phyloP scores from a whole-genome alignment of 768 basidiomycete genomes.

The Pleurotus salmoneostramineus region DNA sequence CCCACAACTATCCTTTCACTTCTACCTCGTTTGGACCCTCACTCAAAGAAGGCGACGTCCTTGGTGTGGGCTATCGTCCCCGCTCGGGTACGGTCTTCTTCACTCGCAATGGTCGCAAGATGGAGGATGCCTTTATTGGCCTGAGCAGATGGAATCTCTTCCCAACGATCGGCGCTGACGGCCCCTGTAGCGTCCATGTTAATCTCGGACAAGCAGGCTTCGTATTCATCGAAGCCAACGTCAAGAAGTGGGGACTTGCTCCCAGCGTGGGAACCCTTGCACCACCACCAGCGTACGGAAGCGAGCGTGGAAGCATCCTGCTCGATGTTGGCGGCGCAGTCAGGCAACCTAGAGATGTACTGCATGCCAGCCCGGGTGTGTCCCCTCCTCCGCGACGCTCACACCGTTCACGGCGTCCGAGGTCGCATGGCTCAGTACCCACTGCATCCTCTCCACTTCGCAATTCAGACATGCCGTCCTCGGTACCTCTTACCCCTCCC shows the following conservation, averaged over 20 bases:
- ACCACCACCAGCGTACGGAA: conserved; percentile 97
- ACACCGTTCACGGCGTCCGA: conserved; percentile 59
- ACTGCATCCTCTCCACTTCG: conserved; percentile 67
- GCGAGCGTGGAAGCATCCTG: conserved; percentile 93
- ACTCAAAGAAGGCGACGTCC: conserved; percentile 91
- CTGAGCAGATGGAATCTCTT: conserved; percentile 91
- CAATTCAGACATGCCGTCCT: conserved; percentile 38
- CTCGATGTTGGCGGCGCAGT: conserved; percentile 80
- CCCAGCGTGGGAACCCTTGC: conserved; percentile 96
- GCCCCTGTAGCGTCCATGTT: conserved; percentile 94
- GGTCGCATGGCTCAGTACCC: conserved; percentile 34
- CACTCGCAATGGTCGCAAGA: conserved; percentile 95
- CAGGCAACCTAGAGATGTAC: conserved; percentile 27
- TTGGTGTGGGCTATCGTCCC: conserved; percentile 94
- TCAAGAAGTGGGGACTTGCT: conserved; percentile 99
- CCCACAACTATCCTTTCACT: conserved; percentile 95
- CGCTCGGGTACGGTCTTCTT: conserved; percentile 98
- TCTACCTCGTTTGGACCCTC: conserved; percentile 76
- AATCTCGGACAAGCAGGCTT: conserved; percentile 98
- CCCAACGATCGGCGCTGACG: conserved; percentile 95
- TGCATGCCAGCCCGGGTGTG: conserved; percentile 23
- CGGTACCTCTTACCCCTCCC: conserved; percentile 45
- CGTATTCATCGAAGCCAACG: conserved; percentile 99
- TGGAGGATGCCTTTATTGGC: conserved; percentile 94
- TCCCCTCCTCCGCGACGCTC: conserved; percentile 51